Evolutionary conservation across 2,329 filamentous ascomycete species (phyloP).

Genomic region (Fusarium aywerte): DNA sequence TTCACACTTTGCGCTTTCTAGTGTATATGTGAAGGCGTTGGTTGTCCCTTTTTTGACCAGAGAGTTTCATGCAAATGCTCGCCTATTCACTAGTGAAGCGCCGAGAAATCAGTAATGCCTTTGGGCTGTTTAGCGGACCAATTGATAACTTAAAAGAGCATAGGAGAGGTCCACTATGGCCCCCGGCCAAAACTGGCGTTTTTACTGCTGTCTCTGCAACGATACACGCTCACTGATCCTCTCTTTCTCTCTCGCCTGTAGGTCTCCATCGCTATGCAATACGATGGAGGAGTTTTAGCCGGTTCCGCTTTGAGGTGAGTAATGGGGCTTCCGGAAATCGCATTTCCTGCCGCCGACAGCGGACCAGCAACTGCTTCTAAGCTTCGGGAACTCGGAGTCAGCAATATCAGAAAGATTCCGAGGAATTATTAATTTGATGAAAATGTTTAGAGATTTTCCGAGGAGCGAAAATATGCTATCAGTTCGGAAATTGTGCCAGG

Average conservation of each 20-base stretch:
- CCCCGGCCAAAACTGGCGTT: conserved; percentile 11
- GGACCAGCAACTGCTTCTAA: conserved; percentile 19
- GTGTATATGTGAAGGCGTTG: neutral
- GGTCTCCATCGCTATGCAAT: conserved; percentile 4
- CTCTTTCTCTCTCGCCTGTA: too few relatives aligned
- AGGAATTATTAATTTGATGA: neutral
- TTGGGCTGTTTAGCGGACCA: conserved; percentile 32
- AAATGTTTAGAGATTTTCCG: conserved; percentile 49
- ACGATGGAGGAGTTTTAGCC: conserved; percentile 17
- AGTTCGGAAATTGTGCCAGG: neutral
- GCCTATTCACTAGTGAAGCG: conserved; percentile 22
- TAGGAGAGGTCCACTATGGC: conserved; percentile 17
- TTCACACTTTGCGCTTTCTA: conserved; percentile 11
- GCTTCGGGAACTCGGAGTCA: conserved; percentile 21
- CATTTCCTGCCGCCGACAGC: conserved; percentile 37
- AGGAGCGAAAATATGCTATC: neutral
- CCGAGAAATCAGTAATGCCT: conserved; percentile 13
- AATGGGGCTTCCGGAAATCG: conserved; percentile 18
- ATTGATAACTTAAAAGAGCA: conserved; percentile 19
- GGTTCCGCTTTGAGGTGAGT: conserved; percentile 23
- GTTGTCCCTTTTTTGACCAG: conserved; percentile 4
- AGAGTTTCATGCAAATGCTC: conserved; percentile 10
- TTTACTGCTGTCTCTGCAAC: conserved; percentile 15
- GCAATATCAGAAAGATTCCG: conserved; percentile 54
- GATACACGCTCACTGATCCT: neutral